Evolutionary conservation across 1,139 yeast species (phyloP).

Genomic region (Candida tropicalis): DNA sequence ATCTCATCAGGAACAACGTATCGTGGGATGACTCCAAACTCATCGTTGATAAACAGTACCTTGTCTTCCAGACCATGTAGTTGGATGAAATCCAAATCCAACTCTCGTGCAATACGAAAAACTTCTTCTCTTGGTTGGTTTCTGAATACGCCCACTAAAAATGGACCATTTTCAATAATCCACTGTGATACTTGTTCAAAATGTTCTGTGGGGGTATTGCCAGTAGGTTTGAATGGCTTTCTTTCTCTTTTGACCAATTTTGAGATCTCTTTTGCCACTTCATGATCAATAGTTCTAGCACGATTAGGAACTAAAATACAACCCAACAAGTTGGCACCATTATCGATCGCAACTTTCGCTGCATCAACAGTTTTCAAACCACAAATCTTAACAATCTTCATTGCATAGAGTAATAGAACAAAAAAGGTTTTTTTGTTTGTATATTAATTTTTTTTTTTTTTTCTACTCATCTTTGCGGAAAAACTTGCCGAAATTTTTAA

Average conservation of each 20-base stretch:
- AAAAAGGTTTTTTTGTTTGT: slow-evolving; percentile 11
- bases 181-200: slow-evolving; percentile 32
- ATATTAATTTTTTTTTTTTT: slow-evolving; percentile 3
- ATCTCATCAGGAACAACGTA: slow-evolving; percentile 63
- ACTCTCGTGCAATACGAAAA: slow-evolving; percentile 42
- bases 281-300: slow-evolving; percentile 64
- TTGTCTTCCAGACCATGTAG: slow-evolving; percentile 85
- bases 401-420: no score
- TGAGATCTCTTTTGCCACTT: slow-evolving; percentile 58
- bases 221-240: slow-evolving; percentile 7
- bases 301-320: slow-evolving; percentile 85
- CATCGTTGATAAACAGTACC: slow-evolving; percentile 45
- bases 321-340: slow-evolving; percentile 80
- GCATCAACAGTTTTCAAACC: slow-evolving; percentile 73
- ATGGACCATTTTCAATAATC: slow-evolving; percentile 60
- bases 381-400: slow-evolving; percentile 67
- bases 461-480: slow-evolving; percentile 48
- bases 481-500: slow-evolving; percentile 58
- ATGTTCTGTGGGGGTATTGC: slow-evolving; percentile 28
- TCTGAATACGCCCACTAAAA: slow-evolving; percentile 85
- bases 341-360: slow-evolving; percentile 65
- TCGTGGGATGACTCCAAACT: slow-evolving; percentile 70
- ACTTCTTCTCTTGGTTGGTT: slow-evolving; percentile 76
- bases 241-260: slow-evolving; percentile 27
- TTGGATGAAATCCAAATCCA: slow-evolving; percentile 77